Evolutionary conservation across 352 stramenopile genomes (phyloP).

Genomic region (Phytophthora meadii): DNA sequence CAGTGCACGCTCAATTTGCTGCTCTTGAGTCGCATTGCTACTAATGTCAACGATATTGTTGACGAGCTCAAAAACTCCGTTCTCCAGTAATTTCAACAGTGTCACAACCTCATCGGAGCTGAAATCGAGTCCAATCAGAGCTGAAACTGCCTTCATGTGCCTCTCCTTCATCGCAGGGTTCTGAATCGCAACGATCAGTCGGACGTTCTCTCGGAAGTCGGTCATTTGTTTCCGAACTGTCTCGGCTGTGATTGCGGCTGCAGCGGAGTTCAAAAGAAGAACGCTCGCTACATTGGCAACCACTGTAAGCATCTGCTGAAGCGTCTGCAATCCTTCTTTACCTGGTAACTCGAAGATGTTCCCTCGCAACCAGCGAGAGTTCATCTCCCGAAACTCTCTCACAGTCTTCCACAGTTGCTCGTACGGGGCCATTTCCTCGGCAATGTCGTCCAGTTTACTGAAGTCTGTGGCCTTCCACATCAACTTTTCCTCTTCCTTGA

Average conservation of each 20-base stretch:
- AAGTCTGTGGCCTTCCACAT: conserved; percentile 80
- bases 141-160: conserved; percentile 66
- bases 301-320: conserved; percentile 66
- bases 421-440: conserved; percentile 76
- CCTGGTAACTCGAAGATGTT: conserved; percentile 78
- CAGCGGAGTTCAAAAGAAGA: conserved; percentile 59
- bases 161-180: conserved; percentile 73
- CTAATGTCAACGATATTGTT: conserved; percentile 64
- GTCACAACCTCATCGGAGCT: conserved; percentile 62
- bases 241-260: conserved; percentile 70
- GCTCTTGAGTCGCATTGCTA: conserved; percentile 68
- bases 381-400: conserved; percentile 80
- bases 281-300: conserved; percentile 66
- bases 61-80: conserved; percentile 67
- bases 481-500: conserved; percentile 68
- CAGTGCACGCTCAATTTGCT: conserved; percentile 64
- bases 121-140: conserved; percentile 57
- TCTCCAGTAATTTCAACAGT: conserved; percentile 75
- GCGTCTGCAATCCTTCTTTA: conserved; percentile 47
- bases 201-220: conserved; percentile 74
- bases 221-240: conserved; percentile 82
- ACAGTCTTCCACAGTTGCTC: conserved; percentile 79
- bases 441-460: conserved; percentile 76
- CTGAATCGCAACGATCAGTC: conserved; percentile 69
- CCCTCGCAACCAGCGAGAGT: conserved; percentile 59